Percentiles rank a stretch among this genome's conserved stretches.
Conservation (phyloP, 169 alveolate species). For the Eimeria sp. region DNA sequence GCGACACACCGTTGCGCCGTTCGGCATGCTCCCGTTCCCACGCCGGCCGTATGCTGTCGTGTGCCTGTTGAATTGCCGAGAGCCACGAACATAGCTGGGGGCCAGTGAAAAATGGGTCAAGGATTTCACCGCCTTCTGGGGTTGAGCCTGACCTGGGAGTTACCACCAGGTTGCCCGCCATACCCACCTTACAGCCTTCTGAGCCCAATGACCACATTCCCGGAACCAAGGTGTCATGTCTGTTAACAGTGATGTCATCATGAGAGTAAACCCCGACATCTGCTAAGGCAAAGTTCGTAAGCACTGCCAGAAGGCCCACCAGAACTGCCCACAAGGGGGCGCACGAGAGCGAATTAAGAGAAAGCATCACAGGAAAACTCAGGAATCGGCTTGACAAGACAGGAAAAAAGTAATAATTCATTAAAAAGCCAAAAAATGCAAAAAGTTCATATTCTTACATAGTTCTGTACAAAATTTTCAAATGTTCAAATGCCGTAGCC, state of each 20-base stretch:
- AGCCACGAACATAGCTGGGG: constrained; percentile 55
- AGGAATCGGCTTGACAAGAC: neutral
- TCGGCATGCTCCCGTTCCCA: constrained; percentile 25
- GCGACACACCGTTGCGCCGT: neutral
- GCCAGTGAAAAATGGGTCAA: constrained; percentile 1
- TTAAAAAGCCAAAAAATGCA: neutral
- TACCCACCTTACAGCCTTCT: neutral
- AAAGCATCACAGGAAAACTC: neutral
- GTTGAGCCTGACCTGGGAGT: constrained; percentile 27
- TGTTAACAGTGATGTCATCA: neutral
- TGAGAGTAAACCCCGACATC: neutral
- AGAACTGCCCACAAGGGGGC: neutral
- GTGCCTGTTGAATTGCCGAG: neutral
- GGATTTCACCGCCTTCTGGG: constrained; percentile 21
- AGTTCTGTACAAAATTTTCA: too few relatives aligned
- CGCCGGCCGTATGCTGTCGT: neutral
- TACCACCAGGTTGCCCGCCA: constrained; percentile 18
- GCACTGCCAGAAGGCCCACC: neutral
- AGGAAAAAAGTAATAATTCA: too few relatives aligned
- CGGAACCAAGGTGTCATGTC: neutral
- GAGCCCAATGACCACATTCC: neutral
- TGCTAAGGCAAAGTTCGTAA: neutral
- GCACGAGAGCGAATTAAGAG: neutral
- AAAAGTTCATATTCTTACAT: neutral
- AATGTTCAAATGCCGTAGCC: too few relatives aligned